Conservation (phyloP, 176 grass and related monocot species). For the Otatea glauca region DNA sequence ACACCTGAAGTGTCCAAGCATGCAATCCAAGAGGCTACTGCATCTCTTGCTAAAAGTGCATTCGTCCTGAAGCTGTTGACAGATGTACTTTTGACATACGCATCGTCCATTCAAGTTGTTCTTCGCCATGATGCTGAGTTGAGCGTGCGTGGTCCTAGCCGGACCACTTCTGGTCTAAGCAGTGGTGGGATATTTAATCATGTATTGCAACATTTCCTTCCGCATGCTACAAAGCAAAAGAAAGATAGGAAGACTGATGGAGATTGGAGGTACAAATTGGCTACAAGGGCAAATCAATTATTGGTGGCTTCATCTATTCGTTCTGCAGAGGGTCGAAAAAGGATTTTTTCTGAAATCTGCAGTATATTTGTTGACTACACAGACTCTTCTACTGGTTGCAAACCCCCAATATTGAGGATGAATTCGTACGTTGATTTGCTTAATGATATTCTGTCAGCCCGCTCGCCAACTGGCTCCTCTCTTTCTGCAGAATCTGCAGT, state of each 20-base stretch:
- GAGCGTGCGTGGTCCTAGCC: constrained; percentile 51
- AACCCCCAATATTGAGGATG: constrained; percentile 66
- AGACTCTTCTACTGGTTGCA: constrained; percentile 57
- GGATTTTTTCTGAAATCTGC: constrained; percentile 90
- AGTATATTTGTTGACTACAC: constrained; percentile 72
- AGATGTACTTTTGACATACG: constrained; percentile 91
- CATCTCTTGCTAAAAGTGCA: constrained; percentile 82
- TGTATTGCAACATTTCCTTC: constrained; percentile 86
- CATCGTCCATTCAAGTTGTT: constrained; percentile 86
- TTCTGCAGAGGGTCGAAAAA: constrained; percentile 79
- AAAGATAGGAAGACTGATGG: constrained; percentile 90
- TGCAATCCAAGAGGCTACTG: constrained; percentile 69
- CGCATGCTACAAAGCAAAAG: constrained; percentile 72
- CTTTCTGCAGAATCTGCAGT: constrained; percentile 84
- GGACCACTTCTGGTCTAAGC: constrained; percentile 32
- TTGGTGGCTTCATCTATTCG: constrained; percentile 95
- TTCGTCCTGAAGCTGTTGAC: constrained; percentile 90
- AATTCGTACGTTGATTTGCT: constrained; percentile 85
- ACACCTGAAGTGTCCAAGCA: constrained; percentile 67
- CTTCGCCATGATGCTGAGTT: constrained; percentile 86
- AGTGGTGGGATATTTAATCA: constrained; percentile 76
- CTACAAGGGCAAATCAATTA: constrained; percentile 84
- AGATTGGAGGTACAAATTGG: constrained; percentile 96
- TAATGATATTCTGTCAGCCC: constrained; percentile 95
- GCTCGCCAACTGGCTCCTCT: constrained; percentile 86